Conservation (phyloP, 192 early-diverging fungal species). For the Backusella australiensis region DNA sequence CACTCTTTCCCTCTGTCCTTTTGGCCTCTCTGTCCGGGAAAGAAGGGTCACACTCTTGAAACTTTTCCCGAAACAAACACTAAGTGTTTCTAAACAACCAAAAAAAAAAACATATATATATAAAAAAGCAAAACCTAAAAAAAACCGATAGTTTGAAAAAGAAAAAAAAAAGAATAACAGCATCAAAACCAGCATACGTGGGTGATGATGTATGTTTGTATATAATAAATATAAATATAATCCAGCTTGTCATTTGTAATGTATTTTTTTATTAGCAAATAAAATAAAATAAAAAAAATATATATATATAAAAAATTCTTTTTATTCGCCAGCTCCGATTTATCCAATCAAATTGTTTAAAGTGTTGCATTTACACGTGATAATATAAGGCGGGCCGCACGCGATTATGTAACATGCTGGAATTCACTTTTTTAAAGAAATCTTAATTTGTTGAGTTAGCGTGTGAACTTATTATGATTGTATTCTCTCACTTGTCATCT, state of each 20-base stretch:
- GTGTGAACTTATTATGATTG: background rate
- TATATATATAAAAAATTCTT: background rate
- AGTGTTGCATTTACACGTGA: background rate
- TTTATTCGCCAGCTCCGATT: background rate
- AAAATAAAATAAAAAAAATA: background rate
- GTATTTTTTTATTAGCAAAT: background rate
- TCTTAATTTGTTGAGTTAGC: background rate
- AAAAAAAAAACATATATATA: background rate
- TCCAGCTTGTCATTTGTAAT: constrained; percentile 1
- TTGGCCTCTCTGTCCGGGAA: background rate
- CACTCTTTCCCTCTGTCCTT: background rate
- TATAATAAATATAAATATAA: constrained; percentile 2
- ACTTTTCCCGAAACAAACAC: background rate
- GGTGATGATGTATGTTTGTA: background rate
- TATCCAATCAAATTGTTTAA: background rate
- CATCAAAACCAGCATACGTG: background rate
- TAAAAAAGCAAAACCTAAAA: background rate
- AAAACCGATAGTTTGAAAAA: background rate
- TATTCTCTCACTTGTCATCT: background rate
- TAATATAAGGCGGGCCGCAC: background rate
- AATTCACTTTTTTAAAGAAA: too few relatives aligned
- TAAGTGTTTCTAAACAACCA: background rate
- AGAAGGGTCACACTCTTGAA: constrained; percentile 2
- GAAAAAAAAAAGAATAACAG: background rate
- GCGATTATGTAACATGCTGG: background rate